A percentile compares a stretch with the other conserved stretches of the same genome.
phyloP scores from a whole-genome alignment of 2,329 filamentous ascomycete genomes.

The Venturia pyrina region DNA sequence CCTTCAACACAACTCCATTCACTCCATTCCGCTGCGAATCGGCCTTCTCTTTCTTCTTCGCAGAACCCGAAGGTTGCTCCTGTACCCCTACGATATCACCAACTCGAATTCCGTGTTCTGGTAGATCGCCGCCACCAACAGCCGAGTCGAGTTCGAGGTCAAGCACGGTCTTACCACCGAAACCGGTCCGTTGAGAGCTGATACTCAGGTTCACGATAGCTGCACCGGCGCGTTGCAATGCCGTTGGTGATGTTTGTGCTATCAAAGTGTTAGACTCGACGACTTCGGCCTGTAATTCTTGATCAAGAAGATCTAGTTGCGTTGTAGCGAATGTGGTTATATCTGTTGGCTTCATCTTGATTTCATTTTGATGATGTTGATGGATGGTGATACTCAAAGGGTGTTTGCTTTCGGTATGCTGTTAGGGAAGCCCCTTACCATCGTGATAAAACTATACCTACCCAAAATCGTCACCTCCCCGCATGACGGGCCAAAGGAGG shows the following conservation, averaged over 20 bases:
- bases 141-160: constrained; percentile 71
- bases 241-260: constrained; percentile 54
- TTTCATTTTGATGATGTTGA: background rate
- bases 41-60: constrained; percentile 61
- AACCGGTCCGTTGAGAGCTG: constrained; percentile 68
- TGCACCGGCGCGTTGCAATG: constrained; percentile 66
- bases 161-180: constrained; percentile 83
- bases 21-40: constrained; percentile 60
- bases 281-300: constrained; percentile 63
- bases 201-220: constrained; percentile 69
- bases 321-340: constrained; percentile 57
- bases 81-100: constrained; percentile 71
- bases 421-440: background rate
- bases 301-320: constrained; percentile 60
- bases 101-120: constrained; percentile 64
- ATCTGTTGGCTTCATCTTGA: constrained; percentile 7
- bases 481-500: constrained; percentile 1
- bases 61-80: constrained; percentile 61
- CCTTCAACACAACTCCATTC: constrained; percentile 60
- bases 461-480: background rate
- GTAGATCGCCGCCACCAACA: constrained; percentile 40
- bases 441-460: background rate
- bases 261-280: constrained; percentile 59
- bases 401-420: background rate
- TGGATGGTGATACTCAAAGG: background rate